Conservation (phyloP, 2,329 filamentous ascomycete species). For the Aureobasidium sp. region DNA sequence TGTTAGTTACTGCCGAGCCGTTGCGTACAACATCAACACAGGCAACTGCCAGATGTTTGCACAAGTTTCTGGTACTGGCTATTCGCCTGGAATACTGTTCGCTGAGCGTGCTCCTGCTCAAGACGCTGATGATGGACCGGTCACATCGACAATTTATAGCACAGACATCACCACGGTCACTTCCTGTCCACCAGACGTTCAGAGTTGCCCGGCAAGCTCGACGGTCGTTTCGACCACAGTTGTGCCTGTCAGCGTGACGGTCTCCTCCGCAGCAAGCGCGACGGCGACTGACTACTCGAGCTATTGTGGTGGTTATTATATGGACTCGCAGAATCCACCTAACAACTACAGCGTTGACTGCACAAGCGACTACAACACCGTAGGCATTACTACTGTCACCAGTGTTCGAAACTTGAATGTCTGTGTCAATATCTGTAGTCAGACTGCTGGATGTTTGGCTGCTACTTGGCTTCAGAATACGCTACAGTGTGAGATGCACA, state of each 20-base stretch:
- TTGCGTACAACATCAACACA: background rate
- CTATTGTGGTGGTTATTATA: background rate
- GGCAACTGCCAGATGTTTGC: conserved; percentile 2
- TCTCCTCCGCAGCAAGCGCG: background rate
- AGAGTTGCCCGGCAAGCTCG: conserved; percentile 10
- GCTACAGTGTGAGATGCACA: background rate
- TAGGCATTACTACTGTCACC: background rate
- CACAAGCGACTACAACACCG: background rate
- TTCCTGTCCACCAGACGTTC: conserved; percentile 9
- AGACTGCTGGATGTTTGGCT: background rate
- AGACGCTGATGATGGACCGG: background rate
- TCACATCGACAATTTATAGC: conserved; percentile 11
- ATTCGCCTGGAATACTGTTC: background rate
- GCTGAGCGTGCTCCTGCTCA: conserved; percentile 7
- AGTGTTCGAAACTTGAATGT: background rate
- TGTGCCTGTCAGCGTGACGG: background rate
- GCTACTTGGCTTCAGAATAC: background rate
- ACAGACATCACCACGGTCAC: conserved; percentile 8
- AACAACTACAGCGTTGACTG: background rate
- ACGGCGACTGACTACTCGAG: background rate
- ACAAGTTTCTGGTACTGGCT: background rate
- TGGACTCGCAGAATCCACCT: background rate
- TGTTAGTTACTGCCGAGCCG: background rate
- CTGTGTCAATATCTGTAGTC: background rate
- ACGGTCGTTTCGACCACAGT: conserved; percentile 8